phyloP scores from a whole-genome alignment of 495 filamentous ascomycete genomes.

The Parathielavia appendiculata region DNA sequence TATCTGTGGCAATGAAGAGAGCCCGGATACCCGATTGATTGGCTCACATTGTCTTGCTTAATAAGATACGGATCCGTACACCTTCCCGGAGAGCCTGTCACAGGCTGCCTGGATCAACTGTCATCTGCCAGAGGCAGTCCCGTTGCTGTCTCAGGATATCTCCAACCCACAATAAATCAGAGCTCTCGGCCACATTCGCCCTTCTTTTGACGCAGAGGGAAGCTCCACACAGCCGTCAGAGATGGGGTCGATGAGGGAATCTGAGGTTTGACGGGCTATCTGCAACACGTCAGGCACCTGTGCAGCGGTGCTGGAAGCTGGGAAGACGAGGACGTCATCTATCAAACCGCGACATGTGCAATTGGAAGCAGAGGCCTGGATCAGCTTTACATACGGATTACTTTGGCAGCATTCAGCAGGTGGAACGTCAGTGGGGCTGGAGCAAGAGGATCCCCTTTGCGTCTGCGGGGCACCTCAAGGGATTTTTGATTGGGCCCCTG shows the following conservation, averaged over 20 bases:
- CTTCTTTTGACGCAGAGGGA: no score
- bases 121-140: no score
- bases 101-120: no score
- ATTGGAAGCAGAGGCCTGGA: neutral
- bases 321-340: constrained; percentile 20
- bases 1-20: neutral
- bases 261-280: neutral
- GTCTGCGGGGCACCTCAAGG: constrained; percentile 2
- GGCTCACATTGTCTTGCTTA: neutral
- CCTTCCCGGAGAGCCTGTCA: no score
- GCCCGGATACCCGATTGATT: neutral
- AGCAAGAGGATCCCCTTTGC: neutral
- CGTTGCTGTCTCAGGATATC: no score
- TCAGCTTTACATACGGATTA: constrained; percentile 2
- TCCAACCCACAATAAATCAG: no score
- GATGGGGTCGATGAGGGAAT: neutral
- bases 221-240: neutral
- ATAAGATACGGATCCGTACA: neutral
- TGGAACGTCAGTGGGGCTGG: constrained; percentile 8
- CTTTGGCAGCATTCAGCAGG: constrained; percentile 2
- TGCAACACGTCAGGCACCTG: constrained; percentile 11
- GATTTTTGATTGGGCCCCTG: neutral
- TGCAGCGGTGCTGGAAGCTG: neutral
- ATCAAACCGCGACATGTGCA: neutral
- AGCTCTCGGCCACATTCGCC: no score